These are phyloP conservation scores for Pseudogymnoascus pannorum DNA, from an alignment of 2,329 filamentous ascomycete genomes.

Conservation along the genomic window DNA sequence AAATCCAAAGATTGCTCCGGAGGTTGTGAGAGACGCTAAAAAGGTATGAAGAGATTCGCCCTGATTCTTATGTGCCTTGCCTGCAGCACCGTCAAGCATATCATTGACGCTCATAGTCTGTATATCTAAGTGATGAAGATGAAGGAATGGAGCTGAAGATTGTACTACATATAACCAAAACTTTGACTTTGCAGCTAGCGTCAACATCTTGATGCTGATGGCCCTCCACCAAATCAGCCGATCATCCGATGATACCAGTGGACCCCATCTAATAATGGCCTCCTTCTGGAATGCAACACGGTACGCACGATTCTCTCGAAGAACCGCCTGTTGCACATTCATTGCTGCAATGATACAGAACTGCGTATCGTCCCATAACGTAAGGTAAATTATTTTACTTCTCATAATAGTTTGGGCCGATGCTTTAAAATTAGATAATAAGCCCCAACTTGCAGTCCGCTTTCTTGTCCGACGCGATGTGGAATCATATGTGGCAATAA, in stretches of 20 bases:
- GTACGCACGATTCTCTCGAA: too few relatives aligned
- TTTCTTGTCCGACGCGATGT: too few relatives aligned
- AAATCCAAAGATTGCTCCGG: slow-evolving; percentile 2
- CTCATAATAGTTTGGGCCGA: too few relatives aligned
- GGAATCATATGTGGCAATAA: too few relatives aligned
- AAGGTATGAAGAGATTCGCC: slow-evolving; percentile 11
- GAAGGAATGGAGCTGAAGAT: background rate
- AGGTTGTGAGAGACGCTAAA: slow-evolving; percentile 11
- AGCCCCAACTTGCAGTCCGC: too few relatives aligned
- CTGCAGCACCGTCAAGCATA: slow-evolving; percentile 5
- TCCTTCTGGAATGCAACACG: too few relatives aligned
- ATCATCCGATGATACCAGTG: background rate
- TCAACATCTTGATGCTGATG: background rate
- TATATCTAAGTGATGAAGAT: background rate
- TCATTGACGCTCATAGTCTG: slow-evolving; percentile 1
- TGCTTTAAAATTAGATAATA: too few relatives aligned
- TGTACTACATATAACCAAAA: background rate
- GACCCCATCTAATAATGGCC: background rate
- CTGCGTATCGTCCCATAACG: too few relatives aligned
- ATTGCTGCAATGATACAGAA: too few relatives aligned
- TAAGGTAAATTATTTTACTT: too few relatives aligned
- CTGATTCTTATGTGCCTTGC: slow-evolving; percentile 12
- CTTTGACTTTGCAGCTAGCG: background rate
- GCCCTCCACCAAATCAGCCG: background rate
- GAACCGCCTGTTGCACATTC: too few relatives aligned